A percentile compares a stretch with the other conserved stretches of the same genome.
These are phyloP conservation scores for Wallacemonas rigidus DNA, from an alignment of 208 protist species.

Conservation along the genomic window DNA sequence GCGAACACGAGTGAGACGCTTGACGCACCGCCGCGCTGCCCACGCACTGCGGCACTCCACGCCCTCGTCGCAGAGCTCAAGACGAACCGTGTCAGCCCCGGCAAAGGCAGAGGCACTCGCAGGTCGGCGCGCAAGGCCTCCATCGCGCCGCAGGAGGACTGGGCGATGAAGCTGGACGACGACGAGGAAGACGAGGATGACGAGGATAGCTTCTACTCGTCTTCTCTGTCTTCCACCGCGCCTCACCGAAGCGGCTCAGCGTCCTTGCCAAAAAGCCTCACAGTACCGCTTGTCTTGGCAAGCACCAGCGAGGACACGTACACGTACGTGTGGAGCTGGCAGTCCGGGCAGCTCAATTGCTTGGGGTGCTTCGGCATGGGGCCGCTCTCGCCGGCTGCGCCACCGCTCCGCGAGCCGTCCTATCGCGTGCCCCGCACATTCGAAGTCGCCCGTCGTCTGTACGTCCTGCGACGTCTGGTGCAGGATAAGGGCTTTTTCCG, in stretches of 20 bases:
- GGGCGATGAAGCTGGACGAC: not conserved
- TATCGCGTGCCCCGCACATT: conserved; percentile 23
- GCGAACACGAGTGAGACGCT: too few relatives aligned
- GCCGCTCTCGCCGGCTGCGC: conserved; percentile 20
- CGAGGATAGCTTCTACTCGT: not conserved
- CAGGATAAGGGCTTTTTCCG: conserved; percentile 28
- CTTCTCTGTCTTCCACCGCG: not conserved
- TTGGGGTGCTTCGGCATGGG: conserved; percentile 66
- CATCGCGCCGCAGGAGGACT: too few relatives aligned
- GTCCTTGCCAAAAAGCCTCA: not conserved
- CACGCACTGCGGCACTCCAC: conserved; percentile 4
- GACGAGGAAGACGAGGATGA: not conserved
- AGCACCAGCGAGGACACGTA: conserved; percentile 59
- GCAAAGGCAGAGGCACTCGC: not conserved
- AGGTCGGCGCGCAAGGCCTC: too few relatives aligned
- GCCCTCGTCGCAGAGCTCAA: not conserved
- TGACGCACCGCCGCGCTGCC: not conserved
- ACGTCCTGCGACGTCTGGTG: conserved; percentile 51
- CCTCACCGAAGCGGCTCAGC: not conserved
- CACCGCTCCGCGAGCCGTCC: conserved; percentile 32
- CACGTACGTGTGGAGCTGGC: conserved; percentile 58
- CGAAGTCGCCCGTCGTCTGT: conserved; percentile 50
- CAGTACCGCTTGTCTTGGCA: conserved; percentile 33
- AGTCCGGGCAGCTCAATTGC: conserved; percentile 39
- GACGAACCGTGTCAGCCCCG: too few relatives aligned